A percentile compares a stretch with the other conserved stretches of the same genome.
Evolutionary conservation across 169 alveolate genomes (phyloP).

Genomic region (Plasmodium yoelii): DNA sequence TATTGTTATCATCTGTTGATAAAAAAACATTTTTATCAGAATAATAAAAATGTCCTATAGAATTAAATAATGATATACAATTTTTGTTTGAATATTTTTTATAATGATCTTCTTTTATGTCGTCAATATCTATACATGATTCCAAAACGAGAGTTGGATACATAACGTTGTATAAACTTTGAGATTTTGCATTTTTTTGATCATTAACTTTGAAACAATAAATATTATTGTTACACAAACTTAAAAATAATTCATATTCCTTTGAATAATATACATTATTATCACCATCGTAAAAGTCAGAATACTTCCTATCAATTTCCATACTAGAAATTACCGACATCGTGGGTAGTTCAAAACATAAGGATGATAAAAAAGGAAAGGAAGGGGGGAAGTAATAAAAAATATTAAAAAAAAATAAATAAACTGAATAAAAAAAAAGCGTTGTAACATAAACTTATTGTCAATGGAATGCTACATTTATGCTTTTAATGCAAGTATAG

Average conservation of each 20-base stretch:
- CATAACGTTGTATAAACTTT: constrained; percentile 1
- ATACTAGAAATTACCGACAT: constrained; percentile 37
- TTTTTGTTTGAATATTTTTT: constrained; percentile 50
- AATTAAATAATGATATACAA: constrained; percentile 61
- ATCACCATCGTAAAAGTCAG: constrained; percentile 71
- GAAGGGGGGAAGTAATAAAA: constrained; percentile 9
- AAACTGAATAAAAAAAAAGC: neutral
- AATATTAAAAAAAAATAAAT: constrained; percentile 7
- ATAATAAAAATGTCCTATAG: constrained; percentile 24
- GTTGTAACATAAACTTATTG: too few relatives aligned
- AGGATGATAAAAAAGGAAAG: constrained; percentile 1
- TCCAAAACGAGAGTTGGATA: constrained; percentile 67
- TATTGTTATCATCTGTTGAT: constrained; percentile 63
- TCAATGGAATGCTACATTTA: neutral
- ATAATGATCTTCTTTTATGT: constrained; percentile 44
- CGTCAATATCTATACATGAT: constrained; percentile 63
- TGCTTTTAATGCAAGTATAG: neutral
- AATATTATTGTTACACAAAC: constrained; percentile 46
- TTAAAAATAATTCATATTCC: constrained; percentile 39
- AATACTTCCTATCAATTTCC: constrained; percentile 57
- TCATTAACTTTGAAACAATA: constrained; percentile 39
- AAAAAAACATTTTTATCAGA: constrained; percentile 32
- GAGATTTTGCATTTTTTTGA: neutral
- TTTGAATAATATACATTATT: constrained; percentile 34
- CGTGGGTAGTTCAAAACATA: neutral